Conservation (phyloP, 345 rosid genomes). For the Arabis alpina region DNA sequence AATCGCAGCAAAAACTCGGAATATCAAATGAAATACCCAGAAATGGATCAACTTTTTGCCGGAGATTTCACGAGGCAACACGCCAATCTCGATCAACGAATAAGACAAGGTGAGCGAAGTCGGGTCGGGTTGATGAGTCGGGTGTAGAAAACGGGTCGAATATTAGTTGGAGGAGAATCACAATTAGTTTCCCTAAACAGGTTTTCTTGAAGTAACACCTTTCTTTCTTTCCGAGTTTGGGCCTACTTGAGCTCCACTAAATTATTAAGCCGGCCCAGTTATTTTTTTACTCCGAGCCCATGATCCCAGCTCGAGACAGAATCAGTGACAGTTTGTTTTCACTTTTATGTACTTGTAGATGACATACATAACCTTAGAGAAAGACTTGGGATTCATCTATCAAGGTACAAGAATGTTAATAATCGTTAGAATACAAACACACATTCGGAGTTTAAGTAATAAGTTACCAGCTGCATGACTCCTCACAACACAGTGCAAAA, state of each 20-base stretch:
- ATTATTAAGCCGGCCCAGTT: conserved; percentile 1
- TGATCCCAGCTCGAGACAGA: not conserved
- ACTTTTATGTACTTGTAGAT: not conserved
- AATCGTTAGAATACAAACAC: not conserved
- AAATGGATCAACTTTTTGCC: not conserved
- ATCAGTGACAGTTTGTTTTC: no score
- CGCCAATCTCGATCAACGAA: conserved; percentile 18
- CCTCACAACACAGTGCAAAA: not conserved
- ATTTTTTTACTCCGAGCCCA: not conserved
- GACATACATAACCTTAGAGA: not conserved
- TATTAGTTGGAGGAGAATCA: not conserved
- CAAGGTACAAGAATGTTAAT: not conserved
- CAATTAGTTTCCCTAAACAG: conserved; percentile 8
- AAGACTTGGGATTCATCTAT: no score
- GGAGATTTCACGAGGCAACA: conserved; percentile 15
- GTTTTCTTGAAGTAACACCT: not conserved
- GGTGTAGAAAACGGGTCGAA: not conserved
- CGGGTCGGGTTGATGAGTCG: conserved; percentile 29
- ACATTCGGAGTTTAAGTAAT: not conserved
- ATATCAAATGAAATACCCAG: conserved; percentile 19
- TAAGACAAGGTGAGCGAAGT: not conserved
- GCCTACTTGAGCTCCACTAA: not conserved
- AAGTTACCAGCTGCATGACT: not conserved
- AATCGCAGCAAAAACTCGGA: not conserved
- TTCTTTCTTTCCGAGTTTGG: not conserved